These are phyloP conservation scores for Debaryomyces nepalensis DNA, from an alignment of 1,139 yeast species.

Conservation along the genomic window DNA sequence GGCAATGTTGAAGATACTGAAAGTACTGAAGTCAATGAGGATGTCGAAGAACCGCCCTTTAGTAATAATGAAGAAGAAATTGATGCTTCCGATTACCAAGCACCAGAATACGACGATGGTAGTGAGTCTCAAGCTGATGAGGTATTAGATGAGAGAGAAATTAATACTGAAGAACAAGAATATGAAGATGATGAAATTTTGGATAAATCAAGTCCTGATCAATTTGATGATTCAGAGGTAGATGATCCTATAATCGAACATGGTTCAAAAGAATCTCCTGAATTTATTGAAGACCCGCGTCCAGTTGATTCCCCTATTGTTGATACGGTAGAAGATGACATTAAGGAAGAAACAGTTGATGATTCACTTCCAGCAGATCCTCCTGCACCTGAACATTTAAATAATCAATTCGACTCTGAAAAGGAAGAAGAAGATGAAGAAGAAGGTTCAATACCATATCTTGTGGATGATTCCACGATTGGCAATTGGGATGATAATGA, in stretches of 20 bases:
- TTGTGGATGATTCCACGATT: slow-evolving; percentile 1
- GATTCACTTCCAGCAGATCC: neutral
- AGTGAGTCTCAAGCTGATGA: no score
- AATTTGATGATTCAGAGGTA: slow-evolving; percentile 4
- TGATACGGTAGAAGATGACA: slow-evolving; percentile 1
- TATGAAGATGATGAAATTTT: slow-evolving; percentile 10
- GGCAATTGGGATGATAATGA: neutral
- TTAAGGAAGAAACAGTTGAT: slow-evolving; percentile 3
- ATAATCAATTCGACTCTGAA: neutral
- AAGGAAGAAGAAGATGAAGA: slow-evolving; percentile 1
- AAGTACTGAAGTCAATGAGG: neutral
- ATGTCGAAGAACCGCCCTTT: neutral
- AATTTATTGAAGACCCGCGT: slow-evolving; percentile 5
- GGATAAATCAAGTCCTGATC: slow-evolving; percentile 9
- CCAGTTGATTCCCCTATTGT: slow-evolving; percentile 8
- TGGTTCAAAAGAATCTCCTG: slow-evolving; percentile 15
- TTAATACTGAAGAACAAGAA: slow-evolving; percentile 4
- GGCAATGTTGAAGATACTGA: neutral
- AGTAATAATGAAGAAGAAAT: slow-evolving; percentile 11
- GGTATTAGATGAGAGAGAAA: slow-evolving; percentile 13
- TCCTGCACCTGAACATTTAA: neutral
- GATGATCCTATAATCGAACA: slow-evolving; percentile 11
- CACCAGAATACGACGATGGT: no score
- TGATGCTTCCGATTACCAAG: slow-evolving; percentile 5
- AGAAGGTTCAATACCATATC: neutral